Evolutionary conservation across 2,329 filamentous ascomycete species (phyloP).

Genomic region (Neopestalotiopsis sp.): DNA sequence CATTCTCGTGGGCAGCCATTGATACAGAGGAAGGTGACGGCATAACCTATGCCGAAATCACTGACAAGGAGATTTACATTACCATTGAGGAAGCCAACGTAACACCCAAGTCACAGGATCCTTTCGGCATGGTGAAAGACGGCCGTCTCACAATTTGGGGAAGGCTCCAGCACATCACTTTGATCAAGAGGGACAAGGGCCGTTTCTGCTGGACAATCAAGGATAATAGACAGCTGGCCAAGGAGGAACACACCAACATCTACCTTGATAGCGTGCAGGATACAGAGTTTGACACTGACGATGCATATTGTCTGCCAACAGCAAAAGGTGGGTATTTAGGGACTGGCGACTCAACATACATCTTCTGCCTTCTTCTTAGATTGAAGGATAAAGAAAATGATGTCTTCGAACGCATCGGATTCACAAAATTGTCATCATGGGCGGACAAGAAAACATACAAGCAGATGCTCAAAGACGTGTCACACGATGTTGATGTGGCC

Average conservation of each 20-base stretch:
- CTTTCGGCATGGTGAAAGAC: not conserved
- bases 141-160: not conserved
- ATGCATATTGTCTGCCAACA: not conserved
- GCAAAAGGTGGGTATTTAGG: not conserved
- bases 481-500: not conserved
- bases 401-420: not conserved
- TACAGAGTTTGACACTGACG: not conserved
- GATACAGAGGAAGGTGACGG: not conserved
- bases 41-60: not conserved
- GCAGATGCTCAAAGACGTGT: not conserved
- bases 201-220: not conserved
- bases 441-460: not conserved
- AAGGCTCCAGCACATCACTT: not conserved
- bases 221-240: not conserved
- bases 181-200: not conserved
- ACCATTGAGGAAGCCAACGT: not conserved
- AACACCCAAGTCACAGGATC: not conserved
- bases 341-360: not conserved
- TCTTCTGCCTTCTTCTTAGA: not conserved
- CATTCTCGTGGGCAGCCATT: not conserved
- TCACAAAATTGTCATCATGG: not conserved
- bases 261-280: not conserved
- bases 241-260: slow-evolving; percentile 4
- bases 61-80: not conserved
- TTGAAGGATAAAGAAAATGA: accelerated